A percentile compares a stretch with the other conserved stretches of the same genome.
Evolutionary conservation across 305 asterid species (phyloP).

Genomic region (Striga hermonthica): DNA sequence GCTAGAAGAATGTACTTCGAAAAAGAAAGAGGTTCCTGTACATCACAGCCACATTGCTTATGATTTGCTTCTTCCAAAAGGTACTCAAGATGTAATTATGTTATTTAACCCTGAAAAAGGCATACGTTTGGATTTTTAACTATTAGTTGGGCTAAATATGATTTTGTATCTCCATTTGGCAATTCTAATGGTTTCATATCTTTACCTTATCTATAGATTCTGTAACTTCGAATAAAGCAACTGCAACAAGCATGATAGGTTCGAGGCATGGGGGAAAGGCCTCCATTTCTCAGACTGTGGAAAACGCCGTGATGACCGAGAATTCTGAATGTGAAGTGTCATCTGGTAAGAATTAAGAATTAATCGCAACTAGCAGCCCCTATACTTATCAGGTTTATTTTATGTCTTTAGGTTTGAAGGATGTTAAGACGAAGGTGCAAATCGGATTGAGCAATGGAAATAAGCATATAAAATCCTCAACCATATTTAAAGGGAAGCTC

Average conservation of each 20-base stretch:
- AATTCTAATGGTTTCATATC: constrained; percentile 21
- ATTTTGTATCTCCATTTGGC: constrained; percentile 28
- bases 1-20: constrained; percentile 82
- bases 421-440: constrained; percentile 40
- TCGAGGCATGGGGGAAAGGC: constrained; percentile 46
- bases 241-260: constrained; percentile 36
- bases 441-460: constrained; percentile 41
- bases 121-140: constrained; percentile 22
- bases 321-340: constrained; percentile 38
- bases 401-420: constrained; percentile 38
- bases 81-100: constrained; percentile 37
- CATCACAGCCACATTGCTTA: constrained; percentile 74
- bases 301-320: constrained; percentile 33
- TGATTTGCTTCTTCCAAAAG: constrained; percentile 90
- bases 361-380: constrained; percentile 30
- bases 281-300: constrained; percentile 40
- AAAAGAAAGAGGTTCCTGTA: constrained; percentile 78
- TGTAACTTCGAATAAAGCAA: constrained; percentile 40
- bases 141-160: constrained; percentile 18
- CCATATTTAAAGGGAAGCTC: constrained; percentile 63
- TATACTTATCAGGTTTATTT: constrained; percentile 18
- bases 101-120: constrained; percentile 23
- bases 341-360: constrained; percentile 39
- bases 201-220: constrained; percentile 47
- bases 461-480: constrained; percentile 40